Evolutionary conservation across 106 monocot species (phyloP), one percentile per base, ranked within the genome.

Genomic region (Dendrobium chrysotoxum): DNA sequence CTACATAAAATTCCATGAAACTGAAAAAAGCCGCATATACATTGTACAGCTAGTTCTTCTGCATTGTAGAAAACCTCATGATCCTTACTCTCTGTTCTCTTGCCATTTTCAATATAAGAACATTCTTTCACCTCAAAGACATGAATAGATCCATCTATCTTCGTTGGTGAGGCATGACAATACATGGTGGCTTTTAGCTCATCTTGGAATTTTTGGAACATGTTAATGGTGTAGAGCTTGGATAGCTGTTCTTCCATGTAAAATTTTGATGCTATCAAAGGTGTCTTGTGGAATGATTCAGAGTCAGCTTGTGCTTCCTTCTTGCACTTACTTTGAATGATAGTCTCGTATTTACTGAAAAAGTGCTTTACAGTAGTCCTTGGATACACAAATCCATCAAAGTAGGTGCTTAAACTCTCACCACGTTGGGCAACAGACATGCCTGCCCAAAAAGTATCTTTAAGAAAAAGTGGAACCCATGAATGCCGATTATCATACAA

Each of bases 201-300:
- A 28, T 91, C 89, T 77, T 95, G 95, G 68, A 95, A 95, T 67
- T 87, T 81, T 72, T 85, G 86, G 46, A 96, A 96, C 83, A 89
- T 89, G 76, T 85, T 85, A 17, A 85, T 76, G 38, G 95, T 96
- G 88, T 96, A 96, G 35, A 83, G 30, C 41, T 93, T 89, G 23
- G 83, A 81, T 17, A 96, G 38, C 75, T 96, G 93, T 75, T 91
- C 88, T 80, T 96, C 95, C 83, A 96, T 87, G 79, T 83, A 86
- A 83, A 86, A 88, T 53, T 91, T 84, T 21, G 91, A 87, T 73
- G 93, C 85, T 28, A 83, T 81, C 10, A 84, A 75, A 7, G 87
- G 83, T 28, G 80, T 83, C 82, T 85, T 86, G 57, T 86, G 84
- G 21, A 80, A 86, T 25, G 88, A 87, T 31, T 83, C 89, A 50